phyloP scores from a whole-genome alignment of 495 filamentous ascomycete genomes.

The Filosporella fistucella region DNA sequence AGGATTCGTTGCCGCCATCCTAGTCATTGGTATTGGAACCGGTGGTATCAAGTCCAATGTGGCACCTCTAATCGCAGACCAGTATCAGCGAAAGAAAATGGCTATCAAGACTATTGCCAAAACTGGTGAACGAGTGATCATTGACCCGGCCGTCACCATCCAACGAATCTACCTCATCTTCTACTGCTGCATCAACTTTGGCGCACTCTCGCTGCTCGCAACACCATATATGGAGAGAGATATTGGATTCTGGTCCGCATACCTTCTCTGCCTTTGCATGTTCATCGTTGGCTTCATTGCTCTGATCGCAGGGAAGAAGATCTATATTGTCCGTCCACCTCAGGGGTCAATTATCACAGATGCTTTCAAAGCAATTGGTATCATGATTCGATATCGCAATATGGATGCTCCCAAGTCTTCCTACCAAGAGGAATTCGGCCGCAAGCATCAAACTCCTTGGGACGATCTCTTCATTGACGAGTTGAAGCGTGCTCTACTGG shows the following conservation, averaged over 20 bases:
- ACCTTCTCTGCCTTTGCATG: conserved; percentile 33
- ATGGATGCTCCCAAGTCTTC: conserved; percentile 48
- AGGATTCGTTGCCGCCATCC: conserved; percentile 30
- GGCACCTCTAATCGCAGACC: conserved; percentile 62
- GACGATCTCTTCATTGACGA: conserved; percentile 39
- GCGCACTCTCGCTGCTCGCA: conserved; percentile 60
- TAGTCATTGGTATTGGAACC: conserved; percentile 46
- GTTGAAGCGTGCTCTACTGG: conserved; percentile 33
- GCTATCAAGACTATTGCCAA: conserved; percentile 53
- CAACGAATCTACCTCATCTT: conserved; percentile 62
- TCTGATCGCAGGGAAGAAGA: conserved; percentile 5
- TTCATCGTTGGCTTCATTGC: conserved; percentile 15
- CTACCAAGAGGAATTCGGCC: conserved; percentile 25
- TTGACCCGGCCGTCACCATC: conserved; percentile 67
- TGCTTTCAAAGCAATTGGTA: conserved; percentile 33
- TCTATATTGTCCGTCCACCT: conserved; percentile 20
- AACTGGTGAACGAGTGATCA: conserved; percentile 65
- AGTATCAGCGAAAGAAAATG: conserved; percentile 40
- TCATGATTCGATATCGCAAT: conserved; percentile 41
- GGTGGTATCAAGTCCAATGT: conserved; percentile 71
- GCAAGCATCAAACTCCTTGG: conserved; percentile 20
- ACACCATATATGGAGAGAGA: conserved; percentile 64
- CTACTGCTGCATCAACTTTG: conserved; percentile 70
- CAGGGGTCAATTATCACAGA: conserved; percentile 38
- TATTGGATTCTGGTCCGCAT: conserved; percentile 64